Evolutionary conservation across 2,329 filamentous ascomycete species (phyloP), one percentile per base, ranked within the genome.

Genomic region (Cercospora zeina): DNA sequence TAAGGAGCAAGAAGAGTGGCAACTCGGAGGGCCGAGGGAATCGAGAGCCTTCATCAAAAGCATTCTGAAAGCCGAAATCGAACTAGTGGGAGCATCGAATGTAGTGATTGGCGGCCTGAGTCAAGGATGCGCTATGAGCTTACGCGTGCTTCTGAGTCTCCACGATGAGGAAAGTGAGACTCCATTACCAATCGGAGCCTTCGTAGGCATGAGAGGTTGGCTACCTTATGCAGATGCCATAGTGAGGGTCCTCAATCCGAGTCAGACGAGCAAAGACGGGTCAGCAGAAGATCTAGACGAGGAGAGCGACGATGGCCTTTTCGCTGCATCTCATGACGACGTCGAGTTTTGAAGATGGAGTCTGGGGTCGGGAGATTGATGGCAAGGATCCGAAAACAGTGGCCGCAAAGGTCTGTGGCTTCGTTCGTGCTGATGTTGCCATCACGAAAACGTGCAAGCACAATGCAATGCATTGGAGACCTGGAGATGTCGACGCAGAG

Each of bases 41-140:
- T 80, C 78, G 1, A 72, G 67, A 0, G 64, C 54, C 0, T 77
- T 76, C 58, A 61, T 64, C 3, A 27, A 42, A 11, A 16, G 10
- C 10, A 42, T 66, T 9, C 6, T 66, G 10, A 54, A 60, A 4
- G 36, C 39, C 2, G 64, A 66, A 31, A 30, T 59, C 24, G 6
- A 24, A 6, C 14, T 37, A 14, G 50, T 71, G 61, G 58, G 71
- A 54, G 33, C 74, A 0, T 34, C 65, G 16, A 82, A 81, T 54
- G 72, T 85, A 13, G 70, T 84, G 7, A 63, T 85, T 1, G 80
- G 81, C 14, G 81, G 82, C 0, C 63, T 85, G n/a, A 83, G 82
- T 67, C 81, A 84, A 64, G 82, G 82, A 0, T 83, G 80, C 66
- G 82, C 82, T 0, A 77, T 47, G 42, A 47, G 19, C 8, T 65